Base-by-base conservation (phyloP, 495 filamentous ascomycete genomes). In the Daldinia vernicosa region DNA sequence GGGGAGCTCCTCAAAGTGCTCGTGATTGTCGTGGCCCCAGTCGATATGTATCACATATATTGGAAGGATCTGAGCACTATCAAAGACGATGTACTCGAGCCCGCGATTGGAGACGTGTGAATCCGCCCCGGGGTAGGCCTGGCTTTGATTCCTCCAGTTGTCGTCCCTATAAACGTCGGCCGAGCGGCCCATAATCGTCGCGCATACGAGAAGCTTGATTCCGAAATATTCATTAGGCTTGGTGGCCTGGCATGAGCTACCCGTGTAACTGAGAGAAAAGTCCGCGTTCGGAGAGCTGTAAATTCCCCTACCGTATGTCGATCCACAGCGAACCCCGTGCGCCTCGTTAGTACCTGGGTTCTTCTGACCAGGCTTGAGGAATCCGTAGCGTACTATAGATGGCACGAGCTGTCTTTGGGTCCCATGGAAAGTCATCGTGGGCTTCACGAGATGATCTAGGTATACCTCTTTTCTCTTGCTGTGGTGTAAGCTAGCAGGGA, bases 1-100 rank as follows among this genome's bases (percentile, higher is more conserved):
- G 2, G 69, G 69, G 5, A 72, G 59, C 14, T 40, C 59, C 15
- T 11, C 9, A 7, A 76, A 70, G 35, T 72, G 69, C 17, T 70
- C 30, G 8, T 53, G 24, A 40, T 78, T 76, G 15, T 80, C 67
- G 6, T 47, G 57, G 8, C 65, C 72, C 65, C 76, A 75, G 56
- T 80, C 79, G 22, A 79, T 74, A 51, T 83, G 80, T 15, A 84
- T 67, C 40, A 83, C 79, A 55, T 83, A 83, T 55, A 79, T 80
- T 3, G 80, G 80, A 12, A 82, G 59, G 19, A 83, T 80, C 60
- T 78, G 75, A 14, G 80, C 75, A 7, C 66, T 54, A 28, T 83
- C 77, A 65, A 84, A 83, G 47, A 83, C 79, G 17, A 84, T 65
- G 39, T 80, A 82, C 53, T 82, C 81, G n/a, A 74, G 55, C 33